Evolutionary conservation across 352 stramenopile species (phyloP), one percentile per base, ranked within the genome.

Genomic region (Pythium monospermum): DNA sequence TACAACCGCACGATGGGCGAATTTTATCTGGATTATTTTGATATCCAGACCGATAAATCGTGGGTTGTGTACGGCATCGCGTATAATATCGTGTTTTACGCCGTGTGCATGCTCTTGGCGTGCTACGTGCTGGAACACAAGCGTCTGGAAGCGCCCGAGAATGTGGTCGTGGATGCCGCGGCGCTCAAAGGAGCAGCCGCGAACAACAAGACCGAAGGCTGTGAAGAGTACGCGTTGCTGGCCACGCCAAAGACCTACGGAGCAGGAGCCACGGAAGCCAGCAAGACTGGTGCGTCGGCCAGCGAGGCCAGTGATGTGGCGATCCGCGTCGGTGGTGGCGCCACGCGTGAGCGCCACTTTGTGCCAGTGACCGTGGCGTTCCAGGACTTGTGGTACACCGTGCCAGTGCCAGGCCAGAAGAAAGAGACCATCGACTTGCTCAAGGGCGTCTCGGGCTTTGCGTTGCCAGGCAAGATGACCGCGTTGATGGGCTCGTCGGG

Each of bases 401-500:
- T 73, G 6, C 40, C 47, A 1, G 38, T 47, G 31, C 59, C 41
- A 6, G 32, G 33, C 25, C 12, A 49, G 15, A 46, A 49, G 31
- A 59, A 63, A 5, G 43, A 49, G 35, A 43, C 28, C 2, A 59
- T 68, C n/a, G 55, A 69, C 16, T 42, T 85, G 28, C 67, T 85
- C 23, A 53, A 61, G 23, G 44, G 61, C n/a, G 45, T 85, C 28
- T 66, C 48, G 10, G 73, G 69, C 8, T 64, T 65, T 33, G 63
- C 65, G 3, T 13, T 42, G n/a, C 73, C 72, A 3, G 71, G 73
- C n/a, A 64, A 46, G 22, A 64, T 83, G 28, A 70, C 64, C 5
- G 70, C 71, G 6, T 50, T 84, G 22, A 78, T 80, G 58, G 72
- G 73, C n/a, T 65, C 63, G 3, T 68, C 60, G 1, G 75, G 77